Evolutionary conservation across 1,139 yeast species (phyloP).

Genomic region (Williopsis jadinii): DNA sequence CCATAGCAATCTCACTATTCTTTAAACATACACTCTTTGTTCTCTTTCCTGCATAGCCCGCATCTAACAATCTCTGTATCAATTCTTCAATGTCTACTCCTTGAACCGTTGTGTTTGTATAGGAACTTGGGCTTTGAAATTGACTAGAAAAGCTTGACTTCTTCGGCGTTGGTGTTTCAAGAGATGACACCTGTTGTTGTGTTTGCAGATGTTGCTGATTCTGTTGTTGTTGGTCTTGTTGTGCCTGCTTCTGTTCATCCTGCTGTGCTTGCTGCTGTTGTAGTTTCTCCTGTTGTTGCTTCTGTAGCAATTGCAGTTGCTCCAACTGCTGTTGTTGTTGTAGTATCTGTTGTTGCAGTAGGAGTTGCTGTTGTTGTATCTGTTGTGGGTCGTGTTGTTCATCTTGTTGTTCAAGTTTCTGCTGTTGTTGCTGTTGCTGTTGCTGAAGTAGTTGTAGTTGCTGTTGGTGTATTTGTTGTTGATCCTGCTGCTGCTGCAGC

Average conservation of each 20-base stretch:
- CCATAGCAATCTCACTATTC: constrained; percentile 75
- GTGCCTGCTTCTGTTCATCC: too few relatives aligned
- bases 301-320: too few relatives aligned
- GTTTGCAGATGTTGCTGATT: too few relatives aligned
- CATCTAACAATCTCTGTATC: constrained; percentile 84
- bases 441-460: constrained; percentile 24
- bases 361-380: background rate
- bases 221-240: too few relatives aligned
- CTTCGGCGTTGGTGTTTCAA: constrained; percentile 8
- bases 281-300: too few relatives aligned
- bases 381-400: constrained; percentile 2
- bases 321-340: too few relatives aligned
- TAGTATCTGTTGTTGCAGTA: too few relatives aligned
- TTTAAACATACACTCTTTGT: constrained; percentile 85
- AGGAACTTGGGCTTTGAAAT: constrained; percentile 16
- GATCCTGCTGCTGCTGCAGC: background rate
- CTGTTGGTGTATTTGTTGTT: background rate
- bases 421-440: constrained; percentile 16
- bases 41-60: constrained; percentile 91
- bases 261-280: too few relatives aligned
- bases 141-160: constrained; percentile 21
- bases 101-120: constrained; percentile 3
- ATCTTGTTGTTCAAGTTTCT: constrained; percentile 6
- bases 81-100: constrained; percentile 75
- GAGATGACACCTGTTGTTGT: background rate